Conservation (phyloP, 257 asterid species). For the Euphrasia confusa region DNA sequence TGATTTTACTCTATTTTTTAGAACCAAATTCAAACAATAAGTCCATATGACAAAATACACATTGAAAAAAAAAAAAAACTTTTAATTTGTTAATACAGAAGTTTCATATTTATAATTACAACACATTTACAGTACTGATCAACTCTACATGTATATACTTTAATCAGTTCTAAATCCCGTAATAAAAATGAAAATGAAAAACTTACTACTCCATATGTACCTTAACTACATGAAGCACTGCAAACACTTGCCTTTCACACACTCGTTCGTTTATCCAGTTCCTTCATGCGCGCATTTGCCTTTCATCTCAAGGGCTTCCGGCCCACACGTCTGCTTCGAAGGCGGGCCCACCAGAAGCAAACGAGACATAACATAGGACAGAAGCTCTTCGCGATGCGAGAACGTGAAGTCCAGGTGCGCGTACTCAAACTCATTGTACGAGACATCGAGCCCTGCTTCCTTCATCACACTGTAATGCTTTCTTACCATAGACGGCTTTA, state of each 20-base stretch:
- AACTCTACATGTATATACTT: too few species aligned
- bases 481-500: constrained; percentile 80
- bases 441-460: constrained; percentile 64
- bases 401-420: constrained; percentile 95
- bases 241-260: too few species aligned
- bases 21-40: too few species aligned
- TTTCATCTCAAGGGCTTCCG: constrained; percentile 33
- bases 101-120: too few species aligned
- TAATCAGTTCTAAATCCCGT: constrained; percentile 12
- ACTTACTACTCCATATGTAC: constrained; percentile 13
- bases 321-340: constrained; percentile 26
- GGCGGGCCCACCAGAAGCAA: constrained; percentile 57
- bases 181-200: not conserved
- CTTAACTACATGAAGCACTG: constrained; percentile 18
- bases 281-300: constrained; percentile 31
- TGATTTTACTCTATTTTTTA: too few species aligned
- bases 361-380: constrained; percentile 87
- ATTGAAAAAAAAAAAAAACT: too few species aligned
- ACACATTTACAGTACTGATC: too few species aligned
- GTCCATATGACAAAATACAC: too few species aligned
- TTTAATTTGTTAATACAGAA: too few species aligned
- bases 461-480: constrained; percentile 80
- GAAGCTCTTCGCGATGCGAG: constrained; percentile 83
- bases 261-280: constrained; percentile 20
- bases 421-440: constrained; percentile 84